A percentile compares a stretch with the other conserved stretches of the same genome.
phyloP scores from a whole-genome alignment of 345 rosid species.

The Populus alba region DNA sequence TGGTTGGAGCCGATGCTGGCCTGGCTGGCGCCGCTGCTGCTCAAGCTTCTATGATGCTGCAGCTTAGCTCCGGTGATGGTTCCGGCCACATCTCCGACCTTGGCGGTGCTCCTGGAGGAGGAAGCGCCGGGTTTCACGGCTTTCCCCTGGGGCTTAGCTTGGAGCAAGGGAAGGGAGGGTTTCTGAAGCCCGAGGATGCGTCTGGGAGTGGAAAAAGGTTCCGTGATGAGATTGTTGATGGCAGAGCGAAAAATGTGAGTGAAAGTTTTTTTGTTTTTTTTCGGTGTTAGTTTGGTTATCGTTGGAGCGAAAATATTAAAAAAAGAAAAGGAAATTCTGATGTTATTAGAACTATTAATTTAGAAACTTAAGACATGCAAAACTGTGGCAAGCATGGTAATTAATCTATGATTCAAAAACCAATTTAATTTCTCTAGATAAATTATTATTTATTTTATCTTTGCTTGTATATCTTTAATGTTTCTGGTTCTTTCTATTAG shows the following conservation, averaged over 20 bases:
- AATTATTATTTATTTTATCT: not conserved
- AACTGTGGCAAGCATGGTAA: no score
- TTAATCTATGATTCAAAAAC: not conserved
- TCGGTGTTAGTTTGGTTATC: conserved; percentile 2
- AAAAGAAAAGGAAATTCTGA: not conserved
- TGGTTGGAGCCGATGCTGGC: conserved; percentile 47
- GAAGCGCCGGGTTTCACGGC: conserved; percentile 63
- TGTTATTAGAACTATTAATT: not conserved
- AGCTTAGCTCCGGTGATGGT: conserved; percentile 75
- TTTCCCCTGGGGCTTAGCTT: conserved; percentile 87
- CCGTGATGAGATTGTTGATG: conserved; percentile 64
- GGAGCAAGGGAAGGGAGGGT: conserved; percentile 85
- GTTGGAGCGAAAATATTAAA: conserved; percentile 14
- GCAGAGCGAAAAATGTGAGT: conserved; percentile 79
- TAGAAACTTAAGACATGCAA: not conserved
- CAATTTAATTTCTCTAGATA: not conserved
- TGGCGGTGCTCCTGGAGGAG: conserved; percentile 37
- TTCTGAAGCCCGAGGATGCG: conserved; percentile 70
- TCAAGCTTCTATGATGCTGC: conserved; percentile 77
- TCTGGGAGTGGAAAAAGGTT: conserved; percentile 80
- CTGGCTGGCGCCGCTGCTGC: conserved; percentile 39
- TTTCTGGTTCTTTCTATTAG: not conserved
- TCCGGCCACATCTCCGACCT: conserved; percentile 48
- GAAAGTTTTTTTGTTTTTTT: not conserved
- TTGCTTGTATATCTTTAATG: not conserved